These are phyloP conservation scores for Ampelomyces quisqualis DNA, from an alignment of 2,329 filamentous ascomycete species.

Conservation along the genomic window DNA sequence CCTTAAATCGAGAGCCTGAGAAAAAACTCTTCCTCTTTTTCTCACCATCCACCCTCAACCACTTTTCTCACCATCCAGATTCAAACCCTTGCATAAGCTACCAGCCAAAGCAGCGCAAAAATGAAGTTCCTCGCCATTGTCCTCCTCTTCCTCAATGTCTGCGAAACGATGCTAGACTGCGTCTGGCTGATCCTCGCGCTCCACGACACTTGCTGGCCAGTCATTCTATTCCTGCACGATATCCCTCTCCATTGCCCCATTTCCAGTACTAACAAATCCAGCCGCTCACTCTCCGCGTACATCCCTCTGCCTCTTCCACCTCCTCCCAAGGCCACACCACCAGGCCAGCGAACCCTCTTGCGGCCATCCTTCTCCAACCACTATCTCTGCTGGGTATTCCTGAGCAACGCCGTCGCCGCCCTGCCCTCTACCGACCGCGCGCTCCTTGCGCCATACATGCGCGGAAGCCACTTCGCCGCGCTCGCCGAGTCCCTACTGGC, in stretches of 20 bases:
- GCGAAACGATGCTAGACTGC: background rate
- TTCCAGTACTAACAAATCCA: background rate
- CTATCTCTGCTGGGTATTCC: too few relatives aligned
- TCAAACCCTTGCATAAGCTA: background rate
- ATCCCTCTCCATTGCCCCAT: background rate
- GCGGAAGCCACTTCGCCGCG: background rate
- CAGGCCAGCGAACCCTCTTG: too few relatives aligned
- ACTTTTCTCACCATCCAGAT: background rate
- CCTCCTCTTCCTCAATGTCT: background rate
- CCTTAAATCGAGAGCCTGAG: too few relatives aligned
- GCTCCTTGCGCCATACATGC: background rate
- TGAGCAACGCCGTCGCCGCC: too few relatives aligned
- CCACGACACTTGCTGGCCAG: too few relatives aligned
- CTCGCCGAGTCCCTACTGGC: slow-evolving; percentile 1
- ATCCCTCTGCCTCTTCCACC: background rate
- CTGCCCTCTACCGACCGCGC: too few relatives aligned
- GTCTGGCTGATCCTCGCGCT: background rate
- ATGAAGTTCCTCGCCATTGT: background rate
- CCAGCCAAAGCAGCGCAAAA: too few relatives aligned
- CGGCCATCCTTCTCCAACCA: too few relatives aligned
- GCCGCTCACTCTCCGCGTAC: background rate
- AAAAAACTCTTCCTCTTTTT: too few relatives aligned
- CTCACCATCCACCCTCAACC: background rate
- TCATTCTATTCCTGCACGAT: background rate
- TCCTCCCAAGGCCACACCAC: too few relatives aligned